Conservation (phyloP, 257 asterid genomes). For the Cruciata laevipes region DNA sequence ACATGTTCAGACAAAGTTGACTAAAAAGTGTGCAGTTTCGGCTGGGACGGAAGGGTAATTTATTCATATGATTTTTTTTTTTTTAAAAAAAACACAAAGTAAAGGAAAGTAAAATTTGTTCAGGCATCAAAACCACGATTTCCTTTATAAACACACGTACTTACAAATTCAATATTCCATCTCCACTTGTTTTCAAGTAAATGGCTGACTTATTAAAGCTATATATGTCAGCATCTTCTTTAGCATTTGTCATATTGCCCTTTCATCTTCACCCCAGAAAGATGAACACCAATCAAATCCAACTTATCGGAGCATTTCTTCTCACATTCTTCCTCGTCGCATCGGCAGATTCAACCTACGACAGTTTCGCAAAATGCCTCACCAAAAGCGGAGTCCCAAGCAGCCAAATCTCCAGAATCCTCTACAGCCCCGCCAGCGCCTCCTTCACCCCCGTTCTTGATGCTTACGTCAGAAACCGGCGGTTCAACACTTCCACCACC, state of each 20-base stretch:
- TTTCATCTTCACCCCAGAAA: background rate
- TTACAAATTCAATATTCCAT: background rate
- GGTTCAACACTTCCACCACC: slow-evolving; percentile 23
- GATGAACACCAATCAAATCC: background rate
- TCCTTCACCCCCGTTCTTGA: slow-evolving; percentile 19
- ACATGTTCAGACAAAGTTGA: no score
- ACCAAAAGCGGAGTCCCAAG: slow-evolving; percentile 11
- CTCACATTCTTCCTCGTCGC: background rate
- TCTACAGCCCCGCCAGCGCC: slow-evolving; percentile 21
- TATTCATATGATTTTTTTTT: no score
- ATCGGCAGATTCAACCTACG: slow-evolving; percentile 5
- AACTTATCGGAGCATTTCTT: background rate
- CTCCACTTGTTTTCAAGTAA: background rate
- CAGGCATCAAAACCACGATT: no score
- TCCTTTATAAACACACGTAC: background rate
- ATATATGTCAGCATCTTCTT: background rate
- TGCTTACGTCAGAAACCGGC: slow-evolving; percentile 24
- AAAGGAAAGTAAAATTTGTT: no score
- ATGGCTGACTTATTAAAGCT: background rate
- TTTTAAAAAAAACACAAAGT: no score
- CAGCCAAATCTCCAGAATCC: slow-evolving; percentile 10
- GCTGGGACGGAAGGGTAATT: no score
- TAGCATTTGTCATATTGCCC: background rate
- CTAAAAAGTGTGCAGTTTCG: no score
- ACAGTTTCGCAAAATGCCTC: slow-evolving; percentile 26